A percentile compares a stretch with the other conserved stretches of the same genome.
Conservation (phyloP, 78 protist genomes). For the Goniomonas avonlea region DNA sequence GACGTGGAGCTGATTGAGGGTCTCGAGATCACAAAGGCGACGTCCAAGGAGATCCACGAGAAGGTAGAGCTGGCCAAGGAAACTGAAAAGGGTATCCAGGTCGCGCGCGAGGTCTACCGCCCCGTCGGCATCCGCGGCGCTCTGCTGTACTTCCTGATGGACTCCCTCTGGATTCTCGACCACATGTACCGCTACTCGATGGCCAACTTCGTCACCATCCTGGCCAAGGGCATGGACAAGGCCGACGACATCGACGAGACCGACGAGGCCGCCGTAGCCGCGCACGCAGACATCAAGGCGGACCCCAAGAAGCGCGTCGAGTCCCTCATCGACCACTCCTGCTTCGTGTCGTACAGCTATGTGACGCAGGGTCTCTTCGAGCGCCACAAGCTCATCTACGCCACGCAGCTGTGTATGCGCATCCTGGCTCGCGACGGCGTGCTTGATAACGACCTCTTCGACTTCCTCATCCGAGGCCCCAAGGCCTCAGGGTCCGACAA, state of each 20-base stretch:
- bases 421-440: conserved; percentile 11
- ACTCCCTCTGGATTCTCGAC: conserved; percentile 52
- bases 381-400: conserved; percentile 60
- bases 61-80: conserved; percentile 45
- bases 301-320: not conserved
- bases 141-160: conserved; percentile 68
- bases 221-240: not conserved
- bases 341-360: conserved; percentile 30
- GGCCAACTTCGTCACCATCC: conserved; percentile 11
- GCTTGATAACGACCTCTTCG: conserved; percentile 12
- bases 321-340: not conserved
- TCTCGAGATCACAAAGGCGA: conserved; percentile 64
- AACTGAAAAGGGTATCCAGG: conserved; percentile 47
- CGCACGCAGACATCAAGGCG: not conserved
- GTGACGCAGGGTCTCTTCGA: conserved; percentile 63
- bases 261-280: not conserved
- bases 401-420: conserved; percentile 42
- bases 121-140: conserved; percentile 70
- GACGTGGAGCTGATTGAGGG: conserved; percentile 62
- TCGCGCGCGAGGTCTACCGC: conserved; percentile 54
- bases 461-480: conserved; percentile 35
- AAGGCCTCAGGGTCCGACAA: not conserved
- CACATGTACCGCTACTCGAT: conserved; percentile 63
- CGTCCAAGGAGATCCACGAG: conserved; percentile 50
- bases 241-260: not conserved